Evolutionary conservation across 257 asterid genomes (phyloP), one percentile per base, ranked within the genome.

Genomic region (Penstemon eatonii): DNA sequence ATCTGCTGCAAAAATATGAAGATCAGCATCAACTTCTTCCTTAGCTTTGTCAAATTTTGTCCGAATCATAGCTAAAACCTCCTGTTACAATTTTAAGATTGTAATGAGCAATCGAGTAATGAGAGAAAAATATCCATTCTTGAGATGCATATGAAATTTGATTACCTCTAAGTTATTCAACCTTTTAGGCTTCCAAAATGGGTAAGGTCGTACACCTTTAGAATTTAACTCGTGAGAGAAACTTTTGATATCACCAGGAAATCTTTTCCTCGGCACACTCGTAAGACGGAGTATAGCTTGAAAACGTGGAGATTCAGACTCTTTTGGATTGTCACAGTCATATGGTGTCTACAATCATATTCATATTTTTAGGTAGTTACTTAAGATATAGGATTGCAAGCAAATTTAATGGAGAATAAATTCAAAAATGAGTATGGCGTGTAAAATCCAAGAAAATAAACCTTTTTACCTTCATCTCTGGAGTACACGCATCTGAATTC

Each of bases 251-350:
- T 93, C 99, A 15, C 90, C 91, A 33, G 99, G 98, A 77, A 79
- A 80, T 82, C 96, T 84, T 85, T 92, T 92, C 84, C 96, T 87
- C 63, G 98, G 98, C 36, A 88, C 98, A 86, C 96, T 89, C 55
- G 98, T 92, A 58, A 92, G 78, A 67, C 98, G 96, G 46, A 92
- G 95, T 85, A 93, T 93, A 72, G 96, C 99, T 91, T 93, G 94
- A 78, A 90, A 87, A 45, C 98, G 92, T 5, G 98, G 98, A 56
- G 98, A 92, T 77, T 89, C 96, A 0, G 98, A 89, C 84, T 89
- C 98, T 80, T 89, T 92, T 9, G 98, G 98, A 73, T 91, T 87
- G 6, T 91, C 98, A 71, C 95, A 91, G 8, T 89, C 98, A 75
- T 80, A 92, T 52, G 97, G 78, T 74, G 96, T 73, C 98, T 89